A percentile compares a stretch with the other conserved stretches of the same genome.
Conservation (phyloP, 345 rosid species). For the Populus tremula region DNA sequence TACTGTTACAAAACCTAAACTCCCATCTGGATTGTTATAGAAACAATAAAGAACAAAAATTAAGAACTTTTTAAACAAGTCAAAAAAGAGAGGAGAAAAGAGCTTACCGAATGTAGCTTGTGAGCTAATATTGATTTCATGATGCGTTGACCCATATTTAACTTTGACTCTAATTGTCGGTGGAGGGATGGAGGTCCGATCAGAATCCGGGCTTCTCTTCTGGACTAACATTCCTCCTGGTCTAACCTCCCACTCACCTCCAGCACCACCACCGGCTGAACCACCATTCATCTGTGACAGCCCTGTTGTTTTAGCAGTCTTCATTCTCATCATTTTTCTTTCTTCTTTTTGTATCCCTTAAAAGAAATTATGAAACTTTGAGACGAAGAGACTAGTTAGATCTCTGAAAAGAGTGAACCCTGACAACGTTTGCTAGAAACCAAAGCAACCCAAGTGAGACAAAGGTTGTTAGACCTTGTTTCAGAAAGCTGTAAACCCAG, state of each 20-base stretch:
- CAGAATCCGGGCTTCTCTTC: slow-evolving; percentile 75
- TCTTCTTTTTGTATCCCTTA: neutral
- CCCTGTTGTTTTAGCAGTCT: slow-evolving; percentile 48
- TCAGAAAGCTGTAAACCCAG: slow-evolving; percentile 21
- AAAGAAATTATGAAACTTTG: slow-evolving; percentile 2
- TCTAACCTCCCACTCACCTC: slow-evolving; percentile 83
- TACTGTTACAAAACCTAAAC: neutral
- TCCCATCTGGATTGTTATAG: neutral
- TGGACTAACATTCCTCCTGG: slow-evolving; percentile 99
- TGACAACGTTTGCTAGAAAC: slow-evolving; percentile 38
- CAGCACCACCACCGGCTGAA: slow-evolving; percentile 42
- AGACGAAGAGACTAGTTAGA: slow-evolving; percentile 24
- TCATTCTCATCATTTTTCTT: slow-evolving; percentile 72
- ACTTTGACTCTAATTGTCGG: slow-evolving; percentile 88
- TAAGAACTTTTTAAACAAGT: too few species aligned
- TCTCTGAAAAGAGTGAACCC: slow-evolving; percentile 24
- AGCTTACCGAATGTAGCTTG: slow-evolving; percentile 86
- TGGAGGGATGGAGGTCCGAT: slow-evolving; percentile 57
- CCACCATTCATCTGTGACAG: slow-evolving; percentile 45
- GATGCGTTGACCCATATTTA: slow-evolving; percentile 81
- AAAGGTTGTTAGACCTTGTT: slow-evolving; percentile 28
- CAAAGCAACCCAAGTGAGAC: slow-evolving; percentile 38
- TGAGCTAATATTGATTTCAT: slow-evolving; percentile 71
- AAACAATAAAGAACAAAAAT: neutral
- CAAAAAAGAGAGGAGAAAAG: neutral